Base-by-base conservation (phyloP, 768 basidiomycete genomes). In the Leccinellum luteum region DNA sequence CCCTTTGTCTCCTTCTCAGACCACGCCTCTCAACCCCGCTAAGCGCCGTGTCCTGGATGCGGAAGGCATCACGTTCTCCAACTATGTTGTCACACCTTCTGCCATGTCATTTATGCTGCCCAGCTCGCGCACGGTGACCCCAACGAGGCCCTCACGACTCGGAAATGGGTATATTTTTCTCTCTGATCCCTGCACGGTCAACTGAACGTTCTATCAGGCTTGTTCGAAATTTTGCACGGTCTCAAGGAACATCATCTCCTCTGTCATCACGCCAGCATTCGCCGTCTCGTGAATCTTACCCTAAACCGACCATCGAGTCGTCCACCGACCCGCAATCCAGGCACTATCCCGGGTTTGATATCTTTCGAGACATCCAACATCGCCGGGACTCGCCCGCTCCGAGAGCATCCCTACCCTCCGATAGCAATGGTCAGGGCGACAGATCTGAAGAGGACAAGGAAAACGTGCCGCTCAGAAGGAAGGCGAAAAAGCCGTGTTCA, bases 341-440 rank as follows among this genome's bases (percentile, higher is more conserved):
- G 38, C 87, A 88, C 62, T 87, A 86, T 67, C 87, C 87, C 13
- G 86, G 87, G 15, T 89, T 89, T 62, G 69, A 74, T 38, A 79
- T 87, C 45, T 79, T 80, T 64, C 79, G 73, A 64, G 86, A 88
- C 47, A 53, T 48, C 12, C 64, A 68, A 57, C 66, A 62, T 47
- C 50, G 51, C 45, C 56, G 58, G 23, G 58, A 17, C 38, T 52
- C 61, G 19, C 52, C 52, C 2, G 15, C 43, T 41, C 28, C 38
- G 25, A 35, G 57, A 34, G 50, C 27, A 14, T 48, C 53, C 3
- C 30, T 52, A 25, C 48, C 60, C 34, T 52, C 56, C n/a, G 56
- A 47, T 30, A 28, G 41, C 30, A 50, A 41, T 23, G 23, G 28
- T 32, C 50, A 31, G 52, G 57, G 43, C 13, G 56, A 55, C 45